Evolutionary conservation across 345 rosid species (phyloP).

Genomic region (Corchorus olitorius): DNA sequence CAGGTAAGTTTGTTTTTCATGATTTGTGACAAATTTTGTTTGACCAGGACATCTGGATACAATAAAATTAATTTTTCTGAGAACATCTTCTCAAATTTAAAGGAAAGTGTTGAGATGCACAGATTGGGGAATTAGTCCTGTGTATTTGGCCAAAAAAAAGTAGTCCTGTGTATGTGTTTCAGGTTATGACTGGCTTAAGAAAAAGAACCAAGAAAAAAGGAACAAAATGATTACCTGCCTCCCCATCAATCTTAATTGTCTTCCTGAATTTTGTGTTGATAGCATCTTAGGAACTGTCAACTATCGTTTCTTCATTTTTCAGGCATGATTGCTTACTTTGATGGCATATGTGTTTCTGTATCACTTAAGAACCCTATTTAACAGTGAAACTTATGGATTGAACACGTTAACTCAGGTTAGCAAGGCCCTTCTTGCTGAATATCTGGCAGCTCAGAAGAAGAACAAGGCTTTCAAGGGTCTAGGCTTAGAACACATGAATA

Average conservation of each 20-base stretch:
- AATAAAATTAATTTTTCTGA: not conserved
- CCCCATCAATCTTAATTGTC: not conserved
- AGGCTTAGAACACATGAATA: conserved; percentile 89
- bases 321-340: not conserved
- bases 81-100: not conserved
- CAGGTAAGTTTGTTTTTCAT: conserved; percentile 55
- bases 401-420: conserved; percentile 58
- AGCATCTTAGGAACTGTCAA: not conserved
- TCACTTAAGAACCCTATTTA: not conserved
- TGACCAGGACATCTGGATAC: not conserved
- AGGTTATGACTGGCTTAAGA: not conserved
- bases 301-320: not conserved
- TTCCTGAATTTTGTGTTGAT: conserved; percentile 5
- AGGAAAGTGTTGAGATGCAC: not conserved
- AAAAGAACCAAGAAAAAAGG: not conserved
- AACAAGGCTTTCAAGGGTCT: conserved; percentile 65
- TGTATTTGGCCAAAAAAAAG: too few relatives aligned
- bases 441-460: conserved; percentile 61
- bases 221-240: too few relatives aligned
- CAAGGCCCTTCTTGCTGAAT: conserved; percentile 88
- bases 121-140: conserved; percentile 5
- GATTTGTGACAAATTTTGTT: not conserved
- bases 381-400: conserved; percentile 15
- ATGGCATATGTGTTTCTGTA: not conserved
- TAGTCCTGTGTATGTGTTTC: not conserved